These are phyloP conservation scores for Linum tenue DNA, from an alignment of 345 rosid species.

Conservation along the genomic window DNA sequence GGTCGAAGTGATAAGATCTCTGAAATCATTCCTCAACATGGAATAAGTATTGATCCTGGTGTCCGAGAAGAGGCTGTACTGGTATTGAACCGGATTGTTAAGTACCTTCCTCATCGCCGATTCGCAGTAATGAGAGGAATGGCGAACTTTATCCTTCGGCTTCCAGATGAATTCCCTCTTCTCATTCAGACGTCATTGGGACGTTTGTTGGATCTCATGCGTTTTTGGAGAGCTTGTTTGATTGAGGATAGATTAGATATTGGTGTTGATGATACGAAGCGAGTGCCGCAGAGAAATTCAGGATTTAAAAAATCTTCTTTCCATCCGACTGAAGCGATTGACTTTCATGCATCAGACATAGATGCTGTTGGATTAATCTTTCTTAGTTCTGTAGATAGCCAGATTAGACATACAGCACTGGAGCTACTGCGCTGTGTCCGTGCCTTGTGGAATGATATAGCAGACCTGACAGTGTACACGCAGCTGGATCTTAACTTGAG, in stretches of 20 bases:
- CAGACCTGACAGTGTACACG: conserved; percentile 43
- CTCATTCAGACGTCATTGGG: conserved; percentile 92
- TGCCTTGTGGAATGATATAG: conserved; percentile 82
- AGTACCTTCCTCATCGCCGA: conserved; percentile 85
- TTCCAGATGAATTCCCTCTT: conserved; percentile 97
- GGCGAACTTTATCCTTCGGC: conserved; percentile 85
- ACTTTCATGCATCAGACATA: conserved; percentile 79
- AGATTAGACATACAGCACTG: conserved; percentile 90
- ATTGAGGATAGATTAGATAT: conserved; percentile 53
- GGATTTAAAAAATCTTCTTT: conserved; percentile 66
- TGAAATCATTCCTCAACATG: conserved; percentile 98
- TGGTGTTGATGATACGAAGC: conserved; percentile 40
- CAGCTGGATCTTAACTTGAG: conserved; percentile 53
- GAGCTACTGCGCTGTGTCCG: conserved; percentile 95
- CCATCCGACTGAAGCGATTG: conserved; percentile 63
- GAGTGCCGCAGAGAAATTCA: conserved; percentile 37
- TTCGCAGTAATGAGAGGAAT: conserved; percentile 97
- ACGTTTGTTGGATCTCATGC: conserved; percentile 93
- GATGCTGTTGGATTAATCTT: conserved; percentile 97
- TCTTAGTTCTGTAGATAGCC: conserved; percentile 93
- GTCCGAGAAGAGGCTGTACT: conserved; percentile 99
- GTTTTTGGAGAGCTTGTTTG: conserved; percentile 94
- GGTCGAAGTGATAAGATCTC: conserved; percentile 94
- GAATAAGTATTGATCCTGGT: conserved; percentile 94
- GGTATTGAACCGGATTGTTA: conserved; percentile 86